Evolutionary conservation across 345 rosid genomes (phyloP).

Genomic region (Barbarea vulgaris): DNA sequence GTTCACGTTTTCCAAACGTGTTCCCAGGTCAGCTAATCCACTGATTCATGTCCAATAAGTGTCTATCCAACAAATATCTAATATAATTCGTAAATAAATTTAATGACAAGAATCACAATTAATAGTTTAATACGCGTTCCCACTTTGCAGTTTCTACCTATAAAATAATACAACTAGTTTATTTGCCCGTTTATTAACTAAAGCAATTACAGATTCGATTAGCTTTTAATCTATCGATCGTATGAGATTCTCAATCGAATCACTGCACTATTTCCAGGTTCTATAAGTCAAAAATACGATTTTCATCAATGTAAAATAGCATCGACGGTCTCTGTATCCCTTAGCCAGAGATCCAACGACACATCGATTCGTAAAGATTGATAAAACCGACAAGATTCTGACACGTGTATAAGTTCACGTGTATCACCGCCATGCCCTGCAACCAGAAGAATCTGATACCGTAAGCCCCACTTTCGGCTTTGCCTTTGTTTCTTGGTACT

Average conservation of each 20-base stretch:
- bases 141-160: neutral
- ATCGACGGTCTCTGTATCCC: neutral
- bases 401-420: constrained; percentile 35
- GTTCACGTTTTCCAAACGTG: constrained; percentile 22
- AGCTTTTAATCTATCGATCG: neutral
- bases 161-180: neutral
- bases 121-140: too few species aligned
- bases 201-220: constrained; percentile 5
- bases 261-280: neutral
- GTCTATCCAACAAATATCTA: neutral
- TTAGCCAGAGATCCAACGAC: constrained; percentile 10
- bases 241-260: neutral
- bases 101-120: too few species aligned
- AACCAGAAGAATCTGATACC: constrained; percentile 26
- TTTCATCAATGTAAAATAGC: neutral
- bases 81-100: neutral
- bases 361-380: neutral
- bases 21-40: constrained; percentile 17
- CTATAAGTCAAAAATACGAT: too few species aligned
- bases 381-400: constrained; percentile 11
- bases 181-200: neutral
- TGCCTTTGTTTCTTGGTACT: neutral
- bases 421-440: neutral
- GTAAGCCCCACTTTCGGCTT: constrained; percentile 2
- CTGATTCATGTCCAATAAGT: neutral